Evolutionary conservation across 768 basidiomycete species (phyloP).

Genomic region (Lactarius tabidus): DNA sequence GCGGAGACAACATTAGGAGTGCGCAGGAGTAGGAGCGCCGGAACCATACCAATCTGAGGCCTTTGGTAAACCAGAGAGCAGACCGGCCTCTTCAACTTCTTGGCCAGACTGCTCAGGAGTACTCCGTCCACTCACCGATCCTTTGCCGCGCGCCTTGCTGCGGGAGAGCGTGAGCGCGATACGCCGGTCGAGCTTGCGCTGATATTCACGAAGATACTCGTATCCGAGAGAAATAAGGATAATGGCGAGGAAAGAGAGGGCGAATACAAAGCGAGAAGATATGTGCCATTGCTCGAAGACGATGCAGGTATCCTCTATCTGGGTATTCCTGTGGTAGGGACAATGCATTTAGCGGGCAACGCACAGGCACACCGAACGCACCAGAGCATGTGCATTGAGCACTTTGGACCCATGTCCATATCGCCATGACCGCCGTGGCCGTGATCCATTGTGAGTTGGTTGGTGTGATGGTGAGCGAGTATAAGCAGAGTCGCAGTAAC

Average conservation of each 20-base stretch:
- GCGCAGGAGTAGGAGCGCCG: not conserved
- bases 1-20: not conserved
- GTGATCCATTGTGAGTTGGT: constrained; percentile 31
- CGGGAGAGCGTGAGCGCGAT: constrained; percentile 49
- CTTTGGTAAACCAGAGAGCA: constrained; percentile 47
- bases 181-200: constrained; percentile 52
- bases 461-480: not conserved
- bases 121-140: constrained; percentile 38
- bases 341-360: not conserved
- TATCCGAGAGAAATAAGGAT: constrained; percentile 66
- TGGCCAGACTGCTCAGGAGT: constrained; percentile 36
- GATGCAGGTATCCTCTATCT: constrained; percentile 75
- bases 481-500: not conserved
- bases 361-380: constrained; percentile 29
- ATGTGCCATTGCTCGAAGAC: constrained; percentile 82
- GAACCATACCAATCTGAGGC: constrained; percentile 44
- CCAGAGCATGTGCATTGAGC: constrained; percentile 84
- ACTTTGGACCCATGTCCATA: constrained; percentile 48
- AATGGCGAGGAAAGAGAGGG: constrained; percentile 62
- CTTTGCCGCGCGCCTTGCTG: constrained; percentile 45
- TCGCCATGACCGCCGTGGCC: constrained; percentile 29
- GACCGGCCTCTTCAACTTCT: constrained; percentile 48
- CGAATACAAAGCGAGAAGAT: constrained; percentile 48
- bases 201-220: constrained; percentile 71
- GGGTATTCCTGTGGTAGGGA: constrained; percentile 55